Evolutionary conservation across 2,329 filamentous ascomycete genomes (phyloP), one percentile per base, ranked within the genome.

Genomic region (Didymella lethalis): DNA sequence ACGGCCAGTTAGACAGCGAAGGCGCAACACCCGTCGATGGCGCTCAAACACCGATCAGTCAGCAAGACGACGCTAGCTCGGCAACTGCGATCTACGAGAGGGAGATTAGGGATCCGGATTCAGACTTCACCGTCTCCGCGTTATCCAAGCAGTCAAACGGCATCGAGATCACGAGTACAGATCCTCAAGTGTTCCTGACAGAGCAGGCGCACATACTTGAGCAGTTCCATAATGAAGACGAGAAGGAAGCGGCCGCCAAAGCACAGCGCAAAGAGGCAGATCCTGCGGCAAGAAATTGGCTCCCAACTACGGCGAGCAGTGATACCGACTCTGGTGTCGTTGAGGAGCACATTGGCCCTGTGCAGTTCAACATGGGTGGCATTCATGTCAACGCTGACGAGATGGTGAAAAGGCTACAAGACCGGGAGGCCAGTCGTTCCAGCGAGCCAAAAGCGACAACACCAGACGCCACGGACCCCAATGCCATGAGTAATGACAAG

Each of bases 331-430:
- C 74, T 40, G 74, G 75, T n/a, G 73, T 79, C 11, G 76, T 79
- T 4, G 77, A 79, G 54, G 75, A 78, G 59, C 93, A 96, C 69
- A 96, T 97, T 70, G 93, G 93, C 0, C 93, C 93, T 0, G 93
- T 97, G 64, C 93, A 97, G 73, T 97, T 98, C 81, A 99, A 99
- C 75, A 95, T 99, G 85, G 95, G 95, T 41, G 95, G 95, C 52
- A 97, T 99, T 63, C 93, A 97, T 74, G 91, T 97, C 29, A 93
- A 97, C 78, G 93, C 93, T 8, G 93, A 97, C 72, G 93, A 97
- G 71, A 95, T 96, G 90, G 80, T 97, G 57, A 90, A 93, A 76
- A 87, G 90, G 68, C 82, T 96, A 61, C 93, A 93, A 71, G 76
- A 78, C 50, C 76, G 76, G 16, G 74, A 78, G 67, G 73, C 75